Evolutionary conservation across 495 filamentous ascomycete species (phyloP).

Genomic region (Jackrogersella minutella): DNA sequence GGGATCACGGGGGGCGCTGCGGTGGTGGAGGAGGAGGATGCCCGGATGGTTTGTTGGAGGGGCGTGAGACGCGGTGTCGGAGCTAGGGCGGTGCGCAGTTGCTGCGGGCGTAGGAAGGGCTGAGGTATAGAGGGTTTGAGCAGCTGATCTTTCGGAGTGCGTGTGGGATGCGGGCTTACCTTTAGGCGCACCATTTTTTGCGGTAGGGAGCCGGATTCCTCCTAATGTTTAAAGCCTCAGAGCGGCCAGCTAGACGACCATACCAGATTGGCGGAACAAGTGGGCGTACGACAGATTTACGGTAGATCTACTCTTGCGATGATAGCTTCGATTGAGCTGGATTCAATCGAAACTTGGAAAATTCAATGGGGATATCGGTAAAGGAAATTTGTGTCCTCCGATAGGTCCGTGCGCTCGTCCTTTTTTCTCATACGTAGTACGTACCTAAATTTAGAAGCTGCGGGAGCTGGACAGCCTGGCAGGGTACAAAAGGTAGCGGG

Average conservation of each 20-base stretch:
- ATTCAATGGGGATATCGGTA: constrained; percentile 39
- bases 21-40: constrained; percentile 44
- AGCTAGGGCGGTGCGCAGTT: constrained; percentile 29
- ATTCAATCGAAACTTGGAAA: constrained; percentile 13
- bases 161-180: constrained; percentile 23
- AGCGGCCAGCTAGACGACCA: not conserved
- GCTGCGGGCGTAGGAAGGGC: constrained; percentile 37
- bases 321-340: not conserved
- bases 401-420: not conserved
- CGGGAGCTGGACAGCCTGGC: not conserved
- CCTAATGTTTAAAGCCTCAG: not conserved
- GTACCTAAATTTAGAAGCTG: not conserved
- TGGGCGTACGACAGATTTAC: not conserved
- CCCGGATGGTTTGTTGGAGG: constrained; percentile 26
- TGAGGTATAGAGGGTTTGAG: not conserved
- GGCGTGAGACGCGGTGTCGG: constrained; percentile 4
- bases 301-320: not conserved
- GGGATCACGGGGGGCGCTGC: constrained; percentile 62
- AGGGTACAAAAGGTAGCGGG: not conserved
- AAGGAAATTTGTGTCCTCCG: constrained; percentile 44
- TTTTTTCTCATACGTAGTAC: not conserved
- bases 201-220: not conserved
- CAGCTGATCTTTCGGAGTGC: too few species aligned
- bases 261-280: not conserved
- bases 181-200: constrained; percentile 44